These are phyloP conservation scores for Centella asiatica DNA, from an alignment of 129 eudicot species.

Conservation along the genomic window DNA sequence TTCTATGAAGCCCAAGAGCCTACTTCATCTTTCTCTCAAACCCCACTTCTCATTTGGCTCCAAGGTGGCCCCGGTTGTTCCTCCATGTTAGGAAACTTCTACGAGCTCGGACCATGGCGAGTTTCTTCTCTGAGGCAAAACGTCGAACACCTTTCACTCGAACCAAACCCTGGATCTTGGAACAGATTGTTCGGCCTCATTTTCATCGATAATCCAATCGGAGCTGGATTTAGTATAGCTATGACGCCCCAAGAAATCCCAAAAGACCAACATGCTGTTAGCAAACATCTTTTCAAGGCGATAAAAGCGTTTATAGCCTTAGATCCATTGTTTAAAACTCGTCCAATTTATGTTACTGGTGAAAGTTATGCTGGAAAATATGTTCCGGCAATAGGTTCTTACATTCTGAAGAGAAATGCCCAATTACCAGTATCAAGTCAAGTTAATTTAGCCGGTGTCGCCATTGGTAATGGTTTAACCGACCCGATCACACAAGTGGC, in stretches of 20 bases:
- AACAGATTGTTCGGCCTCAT: slow-evolving; percentile 70
- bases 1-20: slow-evolving; percentile 69
- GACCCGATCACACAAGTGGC: slow-evolving; percentile 64
- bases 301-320: slow-evolving; percentile 42
- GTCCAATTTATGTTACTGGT: slow-evolving; percentile 77
- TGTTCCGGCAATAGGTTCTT: slow-evolving; percentile 69
- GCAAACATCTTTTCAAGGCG: slow-evolving; percentile 54
- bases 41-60: slow-evolving; percentile 87
- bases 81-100: slow-evolving; percentile 71
- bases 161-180: slow-evolving; percentile 70
- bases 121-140: slow-evolving; percentile 26
- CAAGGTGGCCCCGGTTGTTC: slow-evolving; percentile 98
- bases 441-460: slow-evolving; percentile 70
- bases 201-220: slow-evolving; percentile 82
- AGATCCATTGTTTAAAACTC: slow-evolving; percentile 38
- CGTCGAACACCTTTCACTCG: slow-evolving; percentile 32
- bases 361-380: slow-evolving; percentile 98
- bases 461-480: slow-evolving; percentile 80
- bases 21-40: slow-evolving; percentile 30
- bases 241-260: slow-evolving; percentile 55
- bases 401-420: slow-evolving; percentile 48
- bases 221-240: slow-evolving; percentile 81
- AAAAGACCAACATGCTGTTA: slow-evolving; percentile 50
- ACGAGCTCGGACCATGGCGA: slow-evolving; percentile 80
- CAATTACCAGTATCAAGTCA: slow-evolving; percentile 20